These are phyloP conservation scores for Papilionanthe hybrid DNA, from an alignment of 116 monocot genomes.

Conservation along the genomic window DNA sequence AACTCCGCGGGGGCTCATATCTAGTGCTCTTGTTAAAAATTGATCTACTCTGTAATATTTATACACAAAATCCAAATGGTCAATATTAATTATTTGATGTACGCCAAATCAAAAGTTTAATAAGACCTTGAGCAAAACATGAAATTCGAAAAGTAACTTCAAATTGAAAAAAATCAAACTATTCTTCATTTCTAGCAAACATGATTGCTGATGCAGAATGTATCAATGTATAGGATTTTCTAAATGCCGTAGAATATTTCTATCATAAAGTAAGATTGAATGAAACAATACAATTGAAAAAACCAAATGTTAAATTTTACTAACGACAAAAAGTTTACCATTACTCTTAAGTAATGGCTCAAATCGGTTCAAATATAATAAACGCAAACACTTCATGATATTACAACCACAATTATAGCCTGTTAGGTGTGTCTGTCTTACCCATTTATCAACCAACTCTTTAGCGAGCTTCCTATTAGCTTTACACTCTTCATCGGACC, in stretches of 20 bases:
- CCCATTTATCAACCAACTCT: constrained; percentile 96
- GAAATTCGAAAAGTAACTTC: not conserved
- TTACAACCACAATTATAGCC: not conserved
- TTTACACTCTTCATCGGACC: constrained; percentile 95
- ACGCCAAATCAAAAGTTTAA: constrained; percentile 2
- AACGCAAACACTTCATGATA: not conserved
- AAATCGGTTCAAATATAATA: not conserved
- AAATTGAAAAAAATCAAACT: not conserved
- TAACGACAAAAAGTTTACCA: not conserved
- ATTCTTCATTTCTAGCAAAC: not conserved
- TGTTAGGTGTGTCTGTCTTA: constrained; percentile 12
- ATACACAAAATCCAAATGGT: not conserved
- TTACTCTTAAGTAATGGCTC: not conserved
- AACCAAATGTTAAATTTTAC: not conserved
- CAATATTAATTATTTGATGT: not conserved
- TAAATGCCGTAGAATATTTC: not conserved
- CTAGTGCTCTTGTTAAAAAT: constrained; percentile 99
- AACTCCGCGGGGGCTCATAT: constrained; percentile 89
- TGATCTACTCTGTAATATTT: constrained; percentile 67
- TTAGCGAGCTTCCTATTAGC: constrained; percentile 87
- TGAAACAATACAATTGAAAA: not conserved
- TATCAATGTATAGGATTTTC: not conserved
- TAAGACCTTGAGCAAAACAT: not conserved
- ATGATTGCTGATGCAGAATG: not conserved
- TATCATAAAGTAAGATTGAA: not conserved